Percentiles rank a stretch among this genome's conserved stretches.
phyloP scores from a whole-genome alignment of 345 rosid genomes.

The Brassica juncea region DNA sequence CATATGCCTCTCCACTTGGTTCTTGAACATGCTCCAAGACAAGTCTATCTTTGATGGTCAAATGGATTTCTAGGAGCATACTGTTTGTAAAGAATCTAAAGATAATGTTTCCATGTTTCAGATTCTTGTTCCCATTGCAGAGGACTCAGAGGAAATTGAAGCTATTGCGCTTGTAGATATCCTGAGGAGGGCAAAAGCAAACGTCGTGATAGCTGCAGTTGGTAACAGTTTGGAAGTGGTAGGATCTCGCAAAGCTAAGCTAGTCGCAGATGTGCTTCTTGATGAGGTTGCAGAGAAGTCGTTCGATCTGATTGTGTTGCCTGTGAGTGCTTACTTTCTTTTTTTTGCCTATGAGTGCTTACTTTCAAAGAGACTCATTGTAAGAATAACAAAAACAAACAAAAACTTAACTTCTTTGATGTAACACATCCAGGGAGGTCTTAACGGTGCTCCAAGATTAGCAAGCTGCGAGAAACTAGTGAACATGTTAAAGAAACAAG shows the following conservation, averaged over 20 bases:
- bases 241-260: slow-evolving; percentile 71
- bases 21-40: too few species aligned
- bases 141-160: slow-evolving; percentile 93
- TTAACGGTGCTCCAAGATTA: slow-evolving; percentile 75
- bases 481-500: slow-evolving; percentile 69
- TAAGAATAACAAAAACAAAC: too few species aligned
- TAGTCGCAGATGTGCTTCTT: slow-evolving; percentile 81
- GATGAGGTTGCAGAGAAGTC: slow-evolving; percentile 84
- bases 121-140: slow-evolving; percentile 90
- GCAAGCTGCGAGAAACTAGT: slow-evolving; percentile 75
- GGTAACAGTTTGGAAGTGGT: slow-evolving; percentile 73
- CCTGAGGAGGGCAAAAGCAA: slow-evolving; percentile 80
- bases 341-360: too few species aligned
- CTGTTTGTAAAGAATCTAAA: too few species aligned
- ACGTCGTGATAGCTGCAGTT: slow-evolving; percentile 81
- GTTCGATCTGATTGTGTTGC: slow-evolving; percentile 84
- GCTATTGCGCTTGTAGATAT: slow-evolving; percentile 78
- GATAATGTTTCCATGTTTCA: too few species aligned
- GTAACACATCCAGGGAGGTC: slow-evolving; percentile 53
- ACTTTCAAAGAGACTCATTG: too few species aligned
- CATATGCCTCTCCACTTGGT: too few species aligned
- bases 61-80: too few species aligned
- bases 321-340: slow-evolving; percentile 46
- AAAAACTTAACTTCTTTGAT: too few species aligned
- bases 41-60: too few species aligned